These are phyloP conservation scores for Plasmodium gaboni DNA, from an alignment of 169 alveolate species.

Conservation along the genomic window DNA sequence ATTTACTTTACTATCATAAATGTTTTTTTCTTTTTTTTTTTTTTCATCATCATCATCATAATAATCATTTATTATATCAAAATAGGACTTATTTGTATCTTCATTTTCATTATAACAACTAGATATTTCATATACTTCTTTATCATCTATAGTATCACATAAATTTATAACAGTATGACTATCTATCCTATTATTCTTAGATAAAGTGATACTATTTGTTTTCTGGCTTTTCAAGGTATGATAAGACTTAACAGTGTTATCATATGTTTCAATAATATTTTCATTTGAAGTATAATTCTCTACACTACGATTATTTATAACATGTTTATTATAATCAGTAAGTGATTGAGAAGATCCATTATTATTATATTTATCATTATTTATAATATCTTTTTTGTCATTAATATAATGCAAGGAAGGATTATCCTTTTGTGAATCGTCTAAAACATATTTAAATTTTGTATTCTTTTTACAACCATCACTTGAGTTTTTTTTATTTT, in stretches of 20 bases:
- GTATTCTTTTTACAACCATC: background rate
- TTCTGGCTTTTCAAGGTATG: background rate
- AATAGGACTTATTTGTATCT: background rate
- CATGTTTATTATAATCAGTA: background rate
- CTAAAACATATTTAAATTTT: conserved; percentile 17
- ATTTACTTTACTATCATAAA: no score
- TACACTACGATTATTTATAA: background rate
- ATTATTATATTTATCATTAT: conserved; percentile 5
- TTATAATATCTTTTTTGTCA: conserved; percentile 11
- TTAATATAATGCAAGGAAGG: conserved; percentile 15
- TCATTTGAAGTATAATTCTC: background rate
- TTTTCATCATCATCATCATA: no score
- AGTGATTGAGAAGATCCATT: background rate
- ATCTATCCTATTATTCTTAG: background rate
- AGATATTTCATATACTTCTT: conserved; percentile 11
- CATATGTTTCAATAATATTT: background rate
- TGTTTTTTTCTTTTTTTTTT: no score
- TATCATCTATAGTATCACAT: background rate
- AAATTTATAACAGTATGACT: background rate
- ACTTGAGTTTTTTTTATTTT: conserved; percentile 8
- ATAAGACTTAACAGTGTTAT: background rate
- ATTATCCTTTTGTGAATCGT: conserved; percentile 15
- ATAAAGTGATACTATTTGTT: background rate
- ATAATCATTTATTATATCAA: no score
- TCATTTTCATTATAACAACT: conserved; percentile 14